Base-by-base conservation (phyloP, 2,329 filamentous ascomycete species). In the Aulographum hederae region DNA sequence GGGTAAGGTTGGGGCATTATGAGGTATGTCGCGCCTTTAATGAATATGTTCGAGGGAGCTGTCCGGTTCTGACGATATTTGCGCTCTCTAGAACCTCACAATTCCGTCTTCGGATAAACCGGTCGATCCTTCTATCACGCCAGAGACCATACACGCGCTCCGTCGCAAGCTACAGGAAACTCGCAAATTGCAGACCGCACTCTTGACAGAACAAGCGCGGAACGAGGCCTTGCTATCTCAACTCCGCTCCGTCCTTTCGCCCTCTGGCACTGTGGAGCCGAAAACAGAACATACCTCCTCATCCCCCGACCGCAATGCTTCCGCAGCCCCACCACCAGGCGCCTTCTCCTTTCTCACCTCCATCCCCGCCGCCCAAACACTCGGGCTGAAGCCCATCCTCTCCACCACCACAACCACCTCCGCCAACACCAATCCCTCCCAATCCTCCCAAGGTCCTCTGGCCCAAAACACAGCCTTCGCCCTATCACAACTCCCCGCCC, bases 1-100 rank as follows among this genome's bases (percentile, higher is more conserved):
- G 78, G 71, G 74, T 95, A 40, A 64, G 77, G 32, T 60, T 98
- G 39, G 69, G 69, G 30, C 86, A 95, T 61, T 94, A 98, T 57
- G 72, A 84, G 51, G 80, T 72, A 47, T 30, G 47, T 41, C 11
- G 10, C 10, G 10, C 10, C 10, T 10, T 10, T 25, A 10, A 10
- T 25, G 10, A 10, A 13, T 25, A 10, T 13, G 10, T 25, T 10
- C 10, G 10, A 25, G 13, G 21, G 13, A 13, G 21, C 21, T 25
- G 21, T 10, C 13, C 10, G 10, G 21, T 25, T 10, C 21, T 25
- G 13, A 10, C 21, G 21, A 25, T 10, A 28, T 28, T 28, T n/a
- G 11, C 27, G 11, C 14, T n/a, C n/a, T n/a, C n/a, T n/a, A 41
- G 20, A 18, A 42, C 23, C 31, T 50, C 13, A 42, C 50, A 33